A percentile compares a stretch with the other conserved stretches of the same genome.
Evolutionary conservation across 2,329 filamentous ascomycete species (phyloP).

Genomic region (Botrytis aclada): DNA sequence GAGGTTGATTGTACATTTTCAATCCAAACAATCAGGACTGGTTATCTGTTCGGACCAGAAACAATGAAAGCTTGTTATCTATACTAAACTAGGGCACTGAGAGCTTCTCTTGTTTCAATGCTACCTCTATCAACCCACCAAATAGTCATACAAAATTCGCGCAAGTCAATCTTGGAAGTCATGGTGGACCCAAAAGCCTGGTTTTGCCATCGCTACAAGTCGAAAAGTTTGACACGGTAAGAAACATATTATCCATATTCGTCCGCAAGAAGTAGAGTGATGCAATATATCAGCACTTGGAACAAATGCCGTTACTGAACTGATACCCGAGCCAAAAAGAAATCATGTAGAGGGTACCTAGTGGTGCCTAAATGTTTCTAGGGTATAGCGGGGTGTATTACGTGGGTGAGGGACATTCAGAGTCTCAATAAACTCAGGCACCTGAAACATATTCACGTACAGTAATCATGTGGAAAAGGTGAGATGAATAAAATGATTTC

Average conservation of each 20-base stretch:
- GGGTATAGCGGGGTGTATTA: neutral
- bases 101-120: neutral
- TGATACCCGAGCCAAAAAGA: neutral
- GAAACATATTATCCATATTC: neutral
- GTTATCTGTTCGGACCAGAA: neutral
- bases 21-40: neutral
- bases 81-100: neutral
- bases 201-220: neutral
- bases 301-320: neutral
- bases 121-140: too few species aligned
- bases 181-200: neutral
- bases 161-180: too few species aligned
- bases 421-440: neutral
- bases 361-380: neutral
- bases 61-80: neutral
- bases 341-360: neutral
- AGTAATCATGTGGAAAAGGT: neutral
- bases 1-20: neutral
- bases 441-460: conserved; percentile 1
- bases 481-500: neutral
- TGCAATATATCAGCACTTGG: neutral
- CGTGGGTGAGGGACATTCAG: neutral
- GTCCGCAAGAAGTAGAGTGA: neutral
- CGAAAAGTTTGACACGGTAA: neutral
- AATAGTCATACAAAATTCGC: neutral